Conservation (phyloP, 495 filamentous ascomycete species). For the Aspergillus hancockii region DNA sequence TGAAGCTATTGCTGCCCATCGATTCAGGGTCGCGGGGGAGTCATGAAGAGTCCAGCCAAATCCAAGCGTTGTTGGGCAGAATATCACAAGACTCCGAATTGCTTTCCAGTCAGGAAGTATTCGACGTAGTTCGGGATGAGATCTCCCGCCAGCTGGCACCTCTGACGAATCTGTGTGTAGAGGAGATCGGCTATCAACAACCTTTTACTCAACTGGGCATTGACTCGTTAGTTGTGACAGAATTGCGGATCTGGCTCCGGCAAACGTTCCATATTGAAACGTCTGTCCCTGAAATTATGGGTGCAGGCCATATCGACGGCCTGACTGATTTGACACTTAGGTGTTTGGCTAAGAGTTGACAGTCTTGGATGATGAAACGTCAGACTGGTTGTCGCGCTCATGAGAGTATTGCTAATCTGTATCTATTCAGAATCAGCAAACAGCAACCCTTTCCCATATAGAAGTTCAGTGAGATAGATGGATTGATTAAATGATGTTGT, state of each 20-base stretch:
- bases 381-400: too few species aligned
- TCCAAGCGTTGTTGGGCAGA: neutral
- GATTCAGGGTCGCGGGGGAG: neutral
- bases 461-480: too few species aligned
- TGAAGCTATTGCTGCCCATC: constrained; percentile 3
- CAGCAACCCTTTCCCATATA: too few species aligned
- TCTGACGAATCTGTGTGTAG: neutral
- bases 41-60: neutral
- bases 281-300: constrained; percentile 2
- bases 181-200: constrained; percentile 3
- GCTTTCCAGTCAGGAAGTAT: neutral
- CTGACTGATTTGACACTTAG: neutral
- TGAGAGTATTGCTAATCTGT: too few species aligned
- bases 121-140: neutral
- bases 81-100: neutral
- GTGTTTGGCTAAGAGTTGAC: neutral
- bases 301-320: neutral
- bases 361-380: too few species aligned
- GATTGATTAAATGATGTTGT: too few species aligned
- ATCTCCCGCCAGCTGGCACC: constrained; percentile 7
- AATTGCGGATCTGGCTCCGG: constrained; percentile 13
- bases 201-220: constrained; percentile 8
- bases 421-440: too few species aligned
- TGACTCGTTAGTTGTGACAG: constrained; percentile 10
- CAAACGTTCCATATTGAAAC: constrained; percentile 3